phyloP scores from a whole-genome alignment of 2,329 filamentous ascomycete species.

The Curvularia hawaiiensis region DNA sequence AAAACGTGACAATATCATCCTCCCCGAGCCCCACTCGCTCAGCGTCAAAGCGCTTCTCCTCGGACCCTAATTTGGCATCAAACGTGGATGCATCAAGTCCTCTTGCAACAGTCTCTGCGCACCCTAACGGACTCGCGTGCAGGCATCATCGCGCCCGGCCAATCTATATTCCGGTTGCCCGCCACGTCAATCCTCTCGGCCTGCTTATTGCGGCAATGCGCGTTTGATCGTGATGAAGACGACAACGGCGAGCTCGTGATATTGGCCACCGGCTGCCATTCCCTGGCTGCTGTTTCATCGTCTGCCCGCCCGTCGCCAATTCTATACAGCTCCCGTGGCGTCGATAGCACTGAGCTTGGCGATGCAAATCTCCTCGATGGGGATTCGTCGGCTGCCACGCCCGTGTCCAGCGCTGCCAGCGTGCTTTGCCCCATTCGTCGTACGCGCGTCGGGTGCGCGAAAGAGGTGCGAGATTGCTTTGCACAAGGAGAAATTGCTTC shows the following conservation, averaged over 20 bases:
- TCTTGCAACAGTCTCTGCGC: constrained; percentile 48
- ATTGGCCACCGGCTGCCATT: constrained; percentile 5
- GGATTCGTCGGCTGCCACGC: constrained; percentile 25
- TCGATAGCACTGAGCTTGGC: constrained; percentile 36
- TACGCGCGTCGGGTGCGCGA: constrained; percentile 29
- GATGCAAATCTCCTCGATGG: constrained; percentile 23
- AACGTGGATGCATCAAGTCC: constrained; percentile 47
- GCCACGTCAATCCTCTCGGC: constrained; percentile 5
- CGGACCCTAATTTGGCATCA: constrained; percentile 20
- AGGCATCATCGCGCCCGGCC: constrained; percentile 51
- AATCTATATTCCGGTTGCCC: constrained; percentile 36
- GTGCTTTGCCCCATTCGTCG: constrained; percentile 28
- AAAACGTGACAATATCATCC: constrained; percentile 50
- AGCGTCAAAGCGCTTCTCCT: constrained; percentile 25
- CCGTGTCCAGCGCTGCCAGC: constrained; percentile 30
- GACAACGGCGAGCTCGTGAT: constrained; percentile 11
- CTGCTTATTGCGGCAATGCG: constrained; percentile 1
- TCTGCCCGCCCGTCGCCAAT: constrained; percentile 11
- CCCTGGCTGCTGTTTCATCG: constrained; percentile 15
- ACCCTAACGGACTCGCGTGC: constrained; percentile 35
- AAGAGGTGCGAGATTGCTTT: constrained; percentile 11
- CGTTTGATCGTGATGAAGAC: constrained; percentile 22
- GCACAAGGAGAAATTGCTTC: constrained; percentile 4
- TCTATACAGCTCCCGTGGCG: constrained; percentile 39
- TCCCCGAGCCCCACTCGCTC: constrained; percentile 33